Base-by-base conservation (phyloP, 2,329 filamentous ascomycete genomes). In the Xylaria digitata region DNA sequence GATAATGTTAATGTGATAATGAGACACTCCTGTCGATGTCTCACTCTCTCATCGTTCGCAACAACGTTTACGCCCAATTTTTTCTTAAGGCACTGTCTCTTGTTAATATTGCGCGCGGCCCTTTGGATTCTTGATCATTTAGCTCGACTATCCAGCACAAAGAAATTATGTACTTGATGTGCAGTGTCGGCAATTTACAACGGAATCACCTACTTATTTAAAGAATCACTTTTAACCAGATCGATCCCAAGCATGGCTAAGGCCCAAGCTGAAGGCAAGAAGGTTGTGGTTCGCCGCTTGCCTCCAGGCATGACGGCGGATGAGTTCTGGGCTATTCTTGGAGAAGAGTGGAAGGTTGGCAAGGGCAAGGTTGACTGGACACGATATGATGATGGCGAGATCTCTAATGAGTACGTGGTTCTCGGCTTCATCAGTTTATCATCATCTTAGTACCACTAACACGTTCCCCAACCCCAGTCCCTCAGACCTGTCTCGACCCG, bases 301-400 rank as follows among this genome's bases (percentile, higher is more conserved):
- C 93, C 96, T 9, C 94, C 96, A 1, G 93, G 91, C 8, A 84
- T 99, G 78, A 96, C 92, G 0, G 87, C 92, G 75, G 80, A 85
- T 0, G 96, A 99, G 75, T 95, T 96, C 70, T 84, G 89, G 73
- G 79, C 82, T 15, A 85, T 89, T 8, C 78, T 97, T 13, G 94
- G 94, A 3, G 85, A 90, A 1, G 90, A 94, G 55, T 98, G 95
- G 95, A 92, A 89, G 74, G 74, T 86, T 3, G 92, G 92, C n/a
- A 87, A 86, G 54, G 93, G 93, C 37, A 96, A 90, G 76, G 88
- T 96, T 13, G 94, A 97, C 78, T 97, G 93, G 92, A 84, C 92
- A 71, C 86, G 86, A 55, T 99, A 83, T 70, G 79, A 80, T 6
- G 73, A 79, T 1, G 87, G 87, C 65, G 97, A 97, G 77, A 84